Percentiles rank a stretch among this genome's conserved stretches.
phyloP scores from a whole-genome alignment of 768 basidiomycete genomes.

The Boletus rufocinnamomeus region DNA sequence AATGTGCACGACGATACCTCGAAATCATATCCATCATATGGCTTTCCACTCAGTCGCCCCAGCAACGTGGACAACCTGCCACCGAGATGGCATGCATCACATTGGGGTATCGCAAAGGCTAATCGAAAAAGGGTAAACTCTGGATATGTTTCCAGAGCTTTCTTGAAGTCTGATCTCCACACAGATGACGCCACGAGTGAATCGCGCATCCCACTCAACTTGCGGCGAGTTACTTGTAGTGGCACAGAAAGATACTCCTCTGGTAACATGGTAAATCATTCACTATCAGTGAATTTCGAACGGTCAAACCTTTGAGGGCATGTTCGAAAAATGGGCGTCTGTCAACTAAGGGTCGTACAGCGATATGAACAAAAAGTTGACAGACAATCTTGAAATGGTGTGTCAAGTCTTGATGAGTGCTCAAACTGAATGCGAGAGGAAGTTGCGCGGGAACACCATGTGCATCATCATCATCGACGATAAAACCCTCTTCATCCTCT shows the following conservation, averaged over 20 bases:
- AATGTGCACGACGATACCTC: constrained; percentile 42
- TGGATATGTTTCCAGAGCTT: constrained; percentile 65
- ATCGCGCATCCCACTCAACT: constrained; percentile 67
- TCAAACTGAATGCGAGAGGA: constrained; percentile 82
- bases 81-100: constrained; percentile 83
- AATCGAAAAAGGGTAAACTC: constrained; percentile 54
- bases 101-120: constrained; percentile 59
- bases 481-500: constrained; percentile 41
- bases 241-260: constrained; percentile 75
- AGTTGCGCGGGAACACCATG: constrained; percentile 43
- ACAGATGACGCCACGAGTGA: constrained; percentile 82
- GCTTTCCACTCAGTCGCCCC: constrained; percentile 61
- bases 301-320: constrained; percentile 46
- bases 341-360: constrained; percentile 55
- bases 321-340: constrained; percentile 58
- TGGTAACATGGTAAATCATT: constrained; percentile 18
- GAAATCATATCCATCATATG: constrained; percentile 75
- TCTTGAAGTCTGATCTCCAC: constrained; percentile 74
- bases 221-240: constrained; percentile 65
- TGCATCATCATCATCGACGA: constrained; percentile 71
- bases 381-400: constrained; percentile 88
- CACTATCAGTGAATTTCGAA: neutral
- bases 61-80: constrained; percentile 64
- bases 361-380: constrained; percentile 84
- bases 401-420: constrained; percentile 69